A percentile compares a stretch with the other conserved stretches of the same genome.
phyloP scores from a whole-genome alignment of 768 basidiomycete genomes.

The Boletus insuetus region DNA sequence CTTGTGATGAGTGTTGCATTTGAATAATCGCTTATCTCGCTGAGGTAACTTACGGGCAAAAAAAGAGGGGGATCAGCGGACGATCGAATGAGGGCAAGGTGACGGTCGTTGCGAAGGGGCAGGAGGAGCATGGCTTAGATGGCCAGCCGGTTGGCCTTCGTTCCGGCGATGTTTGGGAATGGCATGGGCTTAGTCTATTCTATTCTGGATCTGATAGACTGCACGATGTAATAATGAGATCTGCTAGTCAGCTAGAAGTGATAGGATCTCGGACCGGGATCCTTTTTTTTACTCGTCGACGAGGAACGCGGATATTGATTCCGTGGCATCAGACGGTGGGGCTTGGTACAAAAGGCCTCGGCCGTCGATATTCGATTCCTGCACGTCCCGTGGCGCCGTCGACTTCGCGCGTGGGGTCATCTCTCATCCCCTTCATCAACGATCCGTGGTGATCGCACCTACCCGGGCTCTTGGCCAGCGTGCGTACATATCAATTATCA shows the following conservation, averaged over 20 bases:
- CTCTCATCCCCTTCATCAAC: neutral
- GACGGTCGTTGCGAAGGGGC: neutral
- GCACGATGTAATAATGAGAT: neutral
- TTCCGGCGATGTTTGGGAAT: neutral
- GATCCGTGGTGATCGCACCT: conserved; percentile 15
- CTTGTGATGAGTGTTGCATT: conserved; percentile 5
- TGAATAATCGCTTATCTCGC: neutral
- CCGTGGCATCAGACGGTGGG: too few species aligned
- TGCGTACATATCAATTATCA: neutral
- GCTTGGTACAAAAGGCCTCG: neutral
- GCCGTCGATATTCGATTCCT: neutral
- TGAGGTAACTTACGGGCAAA: neutral
- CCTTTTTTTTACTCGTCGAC: neutral
- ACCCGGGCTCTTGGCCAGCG: neutral
- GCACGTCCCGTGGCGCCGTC: conserved; percentile 5
- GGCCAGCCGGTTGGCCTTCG: neutral
- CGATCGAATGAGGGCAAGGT: neutral
- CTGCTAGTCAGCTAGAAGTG: neutral
- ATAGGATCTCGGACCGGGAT: neutral
- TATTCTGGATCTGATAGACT: neutral
- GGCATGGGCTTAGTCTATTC: neutral
- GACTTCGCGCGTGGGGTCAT: conserved; percentile 12
- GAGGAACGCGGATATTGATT: conserved; percentile 17
- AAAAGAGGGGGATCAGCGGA: conserved; percentile 5
- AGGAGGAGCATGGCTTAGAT: neutral